A percentile compares a stretch with the other conserved stretches of the same genome.
Evolutionary conservation across 2,329 filamentous ascomycete genomes (phyloP).

Genomic region (Xylariaceae sp.): DNA sequence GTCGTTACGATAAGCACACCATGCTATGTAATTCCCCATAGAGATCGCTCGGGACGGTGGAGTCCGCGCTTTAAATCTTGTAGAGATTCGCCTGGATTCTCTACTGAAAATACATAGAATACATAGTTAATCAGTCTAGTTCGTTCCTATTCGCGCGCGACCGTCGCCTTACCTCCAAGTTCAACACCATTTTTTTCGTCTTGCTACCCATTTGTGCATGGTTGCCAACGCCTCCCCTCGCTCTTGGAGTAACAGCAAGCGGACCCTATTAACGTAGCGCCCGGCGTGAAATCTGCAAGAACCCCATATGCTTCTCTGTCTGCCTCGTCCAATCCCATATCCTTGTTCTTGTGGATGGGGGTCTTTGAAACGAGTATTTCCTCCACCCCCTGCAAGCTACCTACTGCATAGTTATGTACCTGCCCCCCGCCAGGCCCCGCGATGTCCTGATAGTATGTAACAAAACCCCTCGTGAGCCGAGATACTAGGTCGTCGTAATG

Average conservation of each 20-base stretch:
- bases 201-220: neutral
- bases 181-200: constrained; percentile 5
- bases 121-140: neutral
- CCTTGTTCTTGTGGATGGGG: constrained; percentile 21
- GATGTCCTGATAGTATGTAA: constrained; percentile 22
- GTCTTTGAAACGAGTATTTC: constrained; percentile 19
- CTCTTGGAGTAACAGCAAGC: constrained; percentile 14
- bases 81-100: neutral
- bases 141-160: constrained; percentile 22
- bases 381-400: constrained; percentile 23
- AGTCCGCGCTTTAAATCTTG: constrained; percentile 21
- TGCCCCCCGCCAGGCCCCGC: constrained; percentile 30
- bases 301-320: constrained; percentile 23
- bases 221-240: neutral
- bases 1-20: constrained; percentile 1
- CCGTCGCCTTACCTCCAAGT: constrained; percentile 9
- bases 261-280: constrained; percentile 20
- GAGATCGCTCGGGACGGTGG: constrained; percentile 9
- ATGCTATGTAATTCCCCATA: neutral
- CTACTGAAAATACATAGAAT: neutral
- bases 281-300: constrained; percentile 24
- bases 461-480: constrained; percentile 21
- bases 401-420: constrained; percentile 20
- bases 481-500: constrained; percentile 12
- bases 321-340: constrained; percentile 23